Conservation (phyloP, 2,329 filamentous ascomycete species). For the Pestalotiopsis sp. region DNA sequence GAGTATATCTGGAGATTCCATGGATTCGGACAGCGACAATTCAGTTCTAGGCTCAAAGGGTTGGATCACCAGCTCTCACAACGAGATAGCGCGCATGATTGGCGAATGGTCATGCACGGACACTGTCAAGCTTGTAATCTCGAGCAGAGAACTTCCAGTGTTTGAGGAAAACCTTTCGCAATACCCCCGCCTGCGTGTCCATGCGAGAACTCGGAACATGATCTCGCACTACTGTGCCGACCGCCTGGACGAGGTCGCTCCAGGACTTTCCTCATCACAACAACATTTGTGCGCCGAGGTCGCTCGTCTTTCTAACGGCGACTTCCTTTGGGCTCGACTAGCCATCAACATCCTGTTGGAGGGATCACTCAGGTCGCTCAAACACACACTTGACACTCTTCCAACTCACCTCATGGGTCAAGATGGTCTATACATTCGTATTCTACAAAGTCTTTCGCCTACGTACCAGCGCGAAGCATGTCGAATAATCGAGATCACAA, state of each 20-base stretch:
- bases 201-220: slow-evolving; percentile 2
- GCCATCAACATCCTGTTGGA: slow-evolving; percentile 10
- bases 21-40: neutral
- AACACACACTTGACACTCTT: slow-evolving; percentile 30
- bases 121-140: slow-evolving; percentile 4
- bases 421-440: slow-evolving; percentile 36
- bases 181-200: slow-evolving; percentile 8
- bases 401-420: slow-evolving; percentile 32
- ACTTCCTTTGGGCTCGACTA: slow-evolving; percentile 12
- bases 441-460: slow-evolving; percentile 30
- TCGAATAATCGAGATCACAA: slow-evolving; percentile 32
- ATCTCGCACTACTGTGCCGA: slow-evolving; percentile 11
- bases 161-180: slow-evolving; percentile 9
- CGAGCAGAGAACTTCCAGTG: slow-evolving; percentile 13
- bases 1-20: neutral
- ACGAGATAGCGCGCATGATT: neutral
- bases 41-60: slow-evolving; percentile 1
- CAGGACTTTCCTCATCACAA: slow-evolving; percentile 8
- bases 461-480: slow-evolving; percentile 28
- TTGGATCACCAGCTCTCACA: slow-evolving; percentile 1
- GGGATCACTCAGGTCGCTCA: slow-evolving; percentile 26
- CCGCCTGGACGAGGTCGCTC: slow-evolving; percentile 9
- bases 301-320: slow-evolving; percentile 5
- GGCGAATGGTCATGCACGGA: neutral
- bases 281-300: slow-evolving; percentile 12